A percentile compares a stretch with the other conserved stretches of the same genome.
phyloP scores from a whole-genome alignment of 2,329 filamentous ascomycete genomes.

The Beauveria bassiana region DNA sequence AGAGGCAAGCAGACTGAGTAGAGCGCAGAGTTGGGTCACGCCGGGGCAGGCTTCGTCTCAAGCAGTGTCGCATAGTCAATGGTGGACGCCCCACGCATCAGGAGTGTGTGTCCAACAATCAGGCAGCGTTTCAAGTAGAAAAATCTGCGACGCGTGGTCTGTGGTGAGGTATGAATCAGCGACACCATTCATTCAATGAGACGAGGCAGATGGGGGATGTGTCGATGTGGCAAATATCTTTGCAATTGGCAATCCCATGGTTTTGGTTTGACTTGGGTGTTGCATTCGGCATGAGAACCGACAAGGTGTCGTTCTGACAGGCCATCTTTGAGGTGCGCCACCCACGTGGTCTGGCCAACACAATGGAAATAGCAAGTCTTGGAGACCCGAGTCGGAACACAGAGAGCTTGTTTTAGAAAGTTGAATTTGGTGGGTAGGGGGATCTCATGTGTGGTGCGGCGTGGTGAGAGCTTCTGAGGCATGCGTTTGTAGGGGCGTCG shows the following conservation, averaged over 20 bases:
- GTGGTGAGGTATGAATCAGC: background rate
- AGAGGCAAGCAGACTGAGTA: background rate
- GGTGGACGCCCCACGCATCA: conserved; percentile 3
- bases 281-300: background rate
- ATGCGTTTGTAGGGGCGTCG: conserved; percentile 1
- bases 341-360: background rate
- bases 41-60: conserved; percentile 4
- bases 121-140: conserved; percentile 8
- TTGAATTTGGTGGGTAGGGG: background rate
- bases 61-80: conserved; percentile 4
- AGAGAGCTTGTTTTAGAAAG: background rate
- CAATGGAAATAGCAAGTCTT: background rate
- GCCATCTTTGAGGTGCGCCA: too few relatives aligned
- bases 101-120: conserved; percentile 1
- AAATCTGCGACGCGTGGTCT: conserved; percentile 6
- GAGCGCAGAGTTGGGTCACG: background rate
- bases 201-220: background rate
- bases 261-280: background rate
- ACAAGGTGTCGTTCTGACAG: background rate
- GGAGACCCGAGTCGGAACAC: background rate
- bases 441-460: background rate
- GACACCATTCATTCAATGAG: background rate
- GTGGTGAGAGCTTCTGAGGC: conserved; percentile 7
- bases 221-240: background rate
- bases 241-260: background rate